These are phyloP conservation scores for Pisolithus tinctorius DNA, from an alignment of 768 basidiomycete species.

Conservation along the genomic window DNA sequence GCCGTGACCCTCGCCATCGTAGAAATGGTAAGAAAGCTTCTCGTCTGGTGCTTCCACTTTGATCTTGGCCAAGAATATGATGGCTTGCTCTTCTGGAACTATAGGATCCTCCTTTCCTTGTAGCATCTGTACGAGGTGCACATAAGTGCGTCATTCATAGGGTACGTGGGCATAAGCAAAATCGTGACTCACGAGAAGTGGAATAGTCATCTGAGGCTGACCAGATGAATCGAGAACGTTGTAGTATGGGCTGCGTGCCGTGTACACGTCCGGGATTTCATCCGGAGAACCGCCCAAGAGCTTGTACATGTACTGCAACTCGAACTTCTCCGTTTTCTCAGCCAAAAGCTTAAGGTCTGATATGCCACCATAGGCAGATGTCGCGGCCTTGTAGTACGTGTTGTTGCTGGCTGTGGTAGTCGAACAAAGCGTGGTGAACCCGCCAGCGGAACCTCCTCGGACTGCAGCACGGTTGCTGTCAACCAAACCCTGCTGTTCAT, in stretches of 20 bases:
- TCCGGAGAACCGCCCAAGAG: too few species aligned
- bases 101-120: conserved; percentile 57
- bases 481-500: neutral
- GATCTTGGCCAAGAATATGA: conserved; percentile 16
- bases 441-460: too few species aligned
- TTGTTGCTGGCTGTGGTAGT: conserved; percentile 47
- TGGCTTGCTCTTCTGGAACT: conserved; percentile 58
- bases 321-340: too few species aligned
- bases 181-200: conserved; percentile 12
- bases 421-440: conserved; percentile 8
- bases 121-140: conserved; percentile 38
- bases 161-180: too few species aligned
- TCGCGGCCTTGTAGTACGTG: conserved; percentile 49
- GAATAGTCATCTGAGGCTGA: conserved; percentile 40
- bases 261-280: conserved; percentile 45
- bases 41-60: neutral
- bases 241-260: conserved; percentile 52
- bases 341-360: too few species aligned
- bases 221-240: conserved; percentile 34
- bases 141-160: too few species aligned
- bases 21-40: conserved; percentile 27
- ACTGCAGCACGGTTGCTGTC: neutral
- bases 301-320: too few species aligned
- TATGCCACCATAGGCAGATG: conserved; percentile 21
- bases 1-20: conserved; percentile 36